These are phyloP conservation scores for Citrus reticulata DNA, from an alignment of 345 rosid species.

Conservation along the genomic window DNA sequence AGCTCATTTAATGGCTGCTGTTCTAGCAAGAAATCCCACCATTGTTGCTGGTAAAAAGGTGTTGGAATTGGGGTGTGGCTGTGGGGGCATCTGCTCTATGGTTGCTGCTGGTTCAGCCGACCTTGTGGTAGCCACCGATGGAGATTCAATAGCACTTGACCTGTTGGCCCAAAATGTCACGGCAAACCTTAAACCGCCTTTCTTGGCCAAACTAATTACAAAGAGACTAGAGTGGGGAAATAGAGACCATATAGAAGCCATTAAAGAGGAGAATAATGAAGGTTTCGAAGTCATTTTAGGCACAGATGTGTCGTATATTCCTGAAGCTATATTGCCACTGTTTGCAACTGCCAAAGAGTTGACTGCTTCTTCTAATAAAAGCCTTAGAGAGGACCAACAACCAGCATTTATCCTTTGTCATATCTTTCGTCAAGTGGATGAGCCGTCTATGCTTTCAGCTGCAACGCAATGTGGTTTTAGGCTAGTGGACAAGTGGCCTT, in stretches of 20 bases:
- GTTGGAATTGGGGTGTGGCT: slow-evolving; percentile 79
- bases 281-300: slow-evolving; percentile 83
- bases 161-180: slow-evolving; percentile 51
- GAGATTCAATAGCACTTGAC: slow-evolving; percentile 58
- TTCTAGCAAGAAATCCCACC: slow-evolving; percentile 66
- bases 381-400: slow-evolving; percentile 19
- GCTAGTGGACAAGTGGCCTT: slow-evolving; percentile 68
- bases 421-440: slow-evolving; percentile 73
- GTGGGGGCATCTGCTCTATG: slow-evolving; percentile 91
- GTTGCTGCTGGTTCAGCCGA: slow-evolving; percentile 58
- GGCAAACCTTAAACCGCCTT: slow-evolving; percentile 45
- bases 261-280: slow-evolving; percentile 31
- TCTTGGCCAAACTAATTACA: slow-evolving; percentile 36
- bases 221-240: slow-evolving; percentile 80
- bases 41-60: slow-evolving; percentile 68
- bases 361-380: slow-evolving; percentile 30
- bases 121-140: slow-evolving; percentile 77
- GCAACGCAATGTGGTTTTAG: slow-evolving; percentile 63
- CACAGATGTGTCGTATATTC: slow-evolving; percentile 70
- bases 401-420: slow-evolving; percentile 73
- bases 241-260: slow-evolving; percentile 45
- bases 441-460: slow-evolving; percentile 55
- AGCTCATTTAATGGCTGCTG: slow-evolving; percentile 71
- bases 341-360: slow-evolving; percentile 73
- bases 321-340: slow-evolving; percentile 66